Evolutionary conservation across 2,329 filamentous ascomycete species (phyloP).

Genomic region (Aspergillus sp.): DNA sequence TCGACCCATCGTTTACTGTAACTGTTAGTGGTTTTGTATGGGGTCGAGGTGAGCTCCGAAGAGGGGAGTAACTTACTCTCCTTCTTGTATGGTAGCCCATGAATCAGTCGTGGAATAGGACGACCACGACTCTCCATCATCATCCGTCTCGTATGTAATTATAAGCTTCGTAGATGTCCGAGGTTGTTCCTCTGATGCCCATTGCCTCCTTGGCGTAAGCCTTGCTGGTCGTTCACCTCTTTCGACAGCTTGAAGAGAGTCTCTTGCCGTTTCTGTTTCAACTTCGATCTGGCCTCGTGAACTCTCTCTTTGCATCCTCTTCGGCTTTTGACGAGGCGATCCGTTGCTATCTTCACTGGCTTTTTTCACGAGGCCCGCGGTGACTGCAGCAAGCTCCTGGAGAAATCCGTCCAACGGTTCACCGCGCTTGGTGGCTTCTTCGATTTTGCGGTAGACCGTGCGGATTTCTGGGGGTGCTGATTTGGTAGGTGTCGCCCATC

Average conservation of each 20-base stretch:
- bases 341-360: conserved; percentile 6
- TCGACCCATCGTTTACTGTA: conserved; percentile 8
- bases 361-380: conserved; percentile 8
- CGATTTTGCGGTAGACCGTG: conserved; percentile 23
- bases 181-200: conserved; percentile 10
- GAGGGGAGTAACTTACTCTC: conserved; percentile 11
- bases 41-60: neutral
- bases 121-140: conserved; percentile 9
- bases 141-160: conserved; percentile 2
- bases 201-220: conserved; percentile 8
- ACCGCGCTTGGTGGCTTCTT: conserved; percentile 21
- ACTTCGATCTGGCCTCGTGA: neutral
- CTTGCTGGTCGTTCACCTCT: neutral
- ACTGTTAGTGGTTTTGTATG: conserved; percentile 3
- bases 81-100: conserved; percentile 15
- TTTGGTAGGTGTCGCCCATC: conserved; percentile 6
- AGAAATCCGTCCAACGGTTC: conserved; percentile 22
- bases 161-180: conserved; percentile 1
- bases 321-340: neutral
- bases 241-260: neutral
- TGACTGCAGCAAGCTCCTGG: conserved; percentile 19
- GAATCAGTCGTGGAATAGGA: conserved; percentile 18
- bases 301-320: neutral
- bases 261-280: neutral
- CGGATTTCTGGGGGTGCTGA: conserved; percentile 16